Base-by-base conservation (phyloP, 352 stramenopile species). In the Paralagenidium karlingii region DNA sequence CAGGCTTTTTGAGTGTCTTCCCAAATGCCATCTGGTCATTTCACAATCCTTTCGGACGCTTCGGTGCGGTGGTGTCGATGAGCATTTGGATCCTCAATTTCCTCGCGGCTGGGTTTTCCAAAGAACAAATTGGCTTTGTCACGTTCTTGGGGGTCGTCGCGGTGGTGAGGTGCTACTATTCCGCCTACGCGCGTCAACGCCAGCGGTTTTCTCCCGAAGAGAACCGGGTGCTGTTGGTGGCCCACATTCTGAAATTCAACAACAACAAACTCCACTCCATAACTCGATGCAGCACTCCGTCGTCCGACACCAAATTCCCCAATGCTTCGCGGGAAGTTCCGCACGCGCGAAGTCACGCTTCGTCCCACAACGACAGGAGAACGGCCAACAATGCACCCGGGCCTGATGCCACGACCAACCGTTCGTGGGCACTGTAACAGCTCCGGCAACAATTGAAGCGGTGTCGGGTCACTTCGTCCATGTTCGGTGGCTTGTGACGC, bases 191-290 rank as follows among this genome's bases (percentile, higher is more conserved):
- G 12, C 48, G 49, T 28, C 9, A 43, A 4, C 56, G 47, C 7
- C 56, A 66, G 34, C 45, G 48, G 6, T 61, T 66, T 12, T 66
- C 56, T 1, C 24, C 47, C 11, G 32, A 62, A n/a, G 56, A 66
- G 22, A 58, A 32, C 38, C 51, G 53, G 26, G 47, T 65, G 11
- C 47, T 61, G 11, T 39, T 65, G 11, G 47, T 58, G 38, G 55
- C 45, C 16, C 51, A 65, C 31, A 42, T 66, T 4, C 51, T 53
- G 40, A 49, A 52, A 10, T 51, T 54, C 32, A 58, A 49, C 27
- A 24, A 28, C 27, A 30, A 28, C n/a, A n/a, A n/a, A n/a, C n/a
- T n/a, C n/a, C n/a, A n/a, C n/a, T n/a, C n/a, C n/a, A n/a, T n/a
- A n/a, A n/a, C n/a, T n/a, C n/a, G n/a, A n/a, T n/a, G n/a, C n/a